Evolutionary conservation across 1,284 basidiomycete species (phyloP).

Genomic region (Fomitopsis pinicola): DNA sequence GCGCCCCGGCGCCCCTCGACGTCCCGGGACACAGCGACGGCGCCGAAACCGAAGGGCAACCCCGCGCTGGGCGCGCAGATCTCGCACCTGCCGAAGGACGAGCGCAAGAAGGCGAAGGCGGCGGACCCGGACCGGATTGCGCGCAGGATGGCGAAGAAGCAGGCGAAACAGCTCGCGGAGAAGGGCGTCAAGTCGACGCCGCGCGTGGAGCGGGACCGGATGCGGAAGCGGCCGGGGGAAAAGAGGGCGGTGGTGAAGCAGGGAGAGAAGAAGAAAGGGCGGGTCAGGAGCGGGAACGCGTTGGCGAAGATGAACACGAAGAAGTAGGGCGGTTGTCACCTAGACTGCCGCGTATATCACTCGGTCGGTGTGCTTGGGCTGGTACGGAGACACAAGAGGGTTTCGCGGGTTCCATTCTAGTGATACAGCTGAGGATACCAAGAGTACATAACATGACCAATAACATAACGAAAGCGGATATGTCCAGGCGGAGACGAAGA

Average conservation of each 20-base stretch:
- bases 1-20: not conserved
- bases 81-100: constrained; percentile 75
- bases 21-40: constrained; percentile 10
- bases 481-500: not conserved
- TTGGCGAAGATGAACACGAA: constrained; percentile 53
- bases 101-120: constrained; percentile 79
- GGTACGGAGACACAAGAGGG: not conserved
- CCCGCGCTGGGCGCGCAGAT: constrained; percentile 76
- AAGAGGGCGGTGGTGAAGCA: constrained; percentile 25
- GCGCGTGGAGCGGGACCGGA: constrained; percentile 35
- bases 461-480: not conserved
- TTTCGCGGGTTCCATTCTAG: not conserved
- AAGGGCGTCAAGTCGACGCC: constrained; percentile 33
- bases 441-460: constrained; percentile 1
- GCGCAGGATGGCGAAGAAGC: constrained; percentile 86
- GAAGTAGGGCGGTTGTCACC: constrained; percentile 34
- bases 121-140: constrained; percentile 76
- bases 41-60: constrained; percentile 59
- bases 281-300: constrained; percentile 56
- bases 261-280: constrained; percentile 38
- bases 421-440: constrained; percentile 1
- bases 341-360: not conserved
- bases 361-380: not conserved
- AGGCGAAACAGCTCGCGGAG: constrained; percentile 56
- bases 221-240: constrained; percentile 43